Conservation (phyloP, 345 rosid genomes). For the Corchorus olitorius region DNA sequence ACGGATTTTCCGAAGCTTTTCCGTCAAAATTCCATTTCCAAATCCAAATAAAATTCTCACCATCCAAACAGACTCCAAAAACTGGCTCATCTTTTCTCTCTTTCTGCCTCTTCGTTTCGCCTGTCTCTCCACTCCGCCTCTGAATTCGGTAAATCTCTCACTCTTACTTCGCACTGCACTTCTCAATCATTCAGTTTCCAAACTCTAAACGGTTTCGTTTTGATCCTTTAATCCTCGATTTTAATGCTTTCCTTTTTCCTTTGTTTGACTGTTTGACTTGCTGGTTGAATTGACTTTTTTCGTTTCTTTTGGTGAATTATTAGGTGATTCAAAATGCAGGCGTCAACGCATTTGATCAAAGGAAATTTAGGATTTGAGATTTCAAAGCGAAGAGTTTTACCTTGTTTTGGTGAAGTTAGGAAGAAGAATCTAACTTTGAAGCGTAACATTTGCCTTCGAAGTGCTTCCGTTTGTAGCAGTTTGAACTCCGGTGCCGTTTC, state of each 20-base stretch:
- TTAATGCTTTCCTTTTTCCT: not conserved
- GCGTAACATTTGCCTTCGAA: conserved; percentile 32
- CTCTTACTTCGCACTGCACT: not conserved
- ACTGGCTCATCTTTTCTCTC: not conserved
- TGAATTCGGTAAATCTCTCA: conserved; percentile 16
- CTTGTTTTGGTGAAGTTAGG: conserved; percentile 24
- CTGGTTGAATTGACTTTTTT: conserved; percentile 22
- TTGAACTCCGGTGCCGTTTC: conserved; percentile 36
- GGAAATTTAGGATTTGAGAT: conserved; percentile 43
- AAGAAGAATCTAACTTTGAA: conserved; percentile 28
- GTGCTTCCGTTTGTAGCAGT: conserved; percentile 34
- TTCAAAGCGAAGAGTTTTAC: conserved; percentile 32
- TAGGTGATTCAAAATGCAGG: conserved; percentile 49
- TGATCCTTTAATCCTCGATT: not conserved
- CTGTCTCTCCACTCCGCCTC: not conserved
- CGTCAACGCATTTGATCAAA: conserved; percentile 51
- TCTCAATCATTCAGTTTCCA: not conserved
- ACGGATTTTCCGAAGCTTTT: conserved; percentile 53
- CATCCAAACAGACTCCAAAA: not conserved
- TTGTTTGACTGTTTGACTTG: conserved; percentile 26
- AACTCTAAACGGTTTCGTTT: conserved; percentile 11
- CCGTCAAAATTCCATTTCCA: not conserved
- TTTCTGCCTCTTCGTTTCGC: not conserved
- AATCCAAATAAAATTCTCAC: not conserved
- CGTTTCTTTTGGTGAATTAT: conserved; percentile 15